Conservation (phyloP, 2,329 filamentous ascomycete genomes). For the Talaromyces sp. region DNA sequence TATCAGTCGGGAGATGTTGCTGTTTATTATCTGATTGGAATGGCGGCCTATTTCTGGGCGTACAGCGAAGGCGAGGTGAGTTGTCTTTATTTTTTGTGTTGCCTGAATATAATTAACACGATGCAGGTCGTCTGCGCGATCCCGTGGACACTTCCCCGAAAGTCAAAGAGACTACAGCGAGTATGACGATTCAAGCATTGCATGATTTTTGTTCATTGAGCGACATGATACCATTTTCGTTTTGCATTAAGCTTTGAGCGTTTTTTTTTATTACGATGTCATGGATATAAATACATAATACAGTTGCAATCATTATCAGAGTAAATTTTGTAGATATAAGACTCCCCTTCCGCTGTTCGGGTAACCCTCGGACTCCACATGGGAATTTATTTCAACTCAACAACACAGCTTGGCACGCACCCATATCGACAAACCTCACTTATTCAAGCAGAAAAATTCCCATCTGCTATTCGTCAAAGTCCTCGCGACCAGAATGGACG, state of each 20-base stretch:
- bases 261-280: neutral
- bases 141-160: conserved; percentile 64
- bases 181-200: neutral
- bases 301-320: neutral
- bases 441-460: neutral
- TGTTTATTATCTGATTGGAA: conserved; percentile 82
- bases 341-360: neutral
- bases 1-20: conserved; percentile 93
- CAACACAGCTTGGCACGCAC: neutral
- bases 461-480: neutral
- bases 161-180: conserved; percentile 22
- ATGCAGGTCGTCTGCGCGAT: conserved; percentile 60
- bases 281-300: neutral
- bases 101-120: conserved; percentile 11
- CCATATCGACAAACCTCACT: neutral
- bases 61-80: conserved; percentile 95
- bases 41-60: conserved; percentile 90
- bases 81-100: conserved; percentile 2
- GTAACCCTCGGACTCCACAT: neutral
- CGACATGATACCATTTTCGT: neutral
- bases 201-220: neutral
- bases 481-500: neutral
- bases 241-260: neutral
- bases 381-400: neutral
- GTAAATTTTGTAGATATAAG: too few relatives aligned